These are phyloP conservation scores for Candida saitoana DNA, from an alignment of 805 yeast genomes.

Conservation along the genomic window DNA sequence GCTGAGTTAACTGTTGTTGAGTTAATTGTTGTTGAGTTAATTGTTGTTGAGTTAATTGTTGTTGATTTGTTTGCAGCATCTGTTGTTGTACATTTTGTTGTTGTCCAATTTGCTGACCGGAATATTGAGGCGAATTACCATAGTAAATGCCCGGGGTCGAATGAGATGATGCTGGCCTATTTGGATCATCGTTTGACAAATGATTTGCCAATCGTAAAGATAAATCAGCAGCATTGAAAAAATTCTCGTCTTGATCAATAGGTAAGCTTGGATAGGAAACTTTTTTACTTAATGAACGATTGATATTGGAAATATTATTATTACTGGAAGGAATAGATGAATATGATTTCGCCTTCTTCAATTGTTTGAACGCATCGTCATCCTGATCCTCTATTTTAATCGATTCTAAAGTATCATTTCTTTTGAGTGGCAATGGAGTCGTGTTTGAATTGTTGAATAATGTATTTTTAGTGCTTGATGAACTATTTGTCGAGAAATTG, in stretches of 20 bases:
- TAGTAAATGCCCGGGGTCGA: slow-evolving; percentile 14
- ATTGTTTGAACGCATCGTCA: slow-evolving; percentile 40
- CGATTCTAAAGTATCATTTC: slow-evolving; percentile 28
- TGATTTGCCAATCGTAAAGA: slow-evolving; percentile 22
- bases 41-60: background rate
- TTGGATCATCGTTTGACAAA: slow-evolving; percentile 8
- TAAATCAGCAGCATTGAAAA: slow-evolving; percentile 24
- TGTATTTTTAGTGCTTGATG: slow-evolving; percentile 6
- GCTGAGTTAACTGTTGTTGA: background rate
- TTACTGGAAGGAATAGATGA: slow-evolving; percentile 9
- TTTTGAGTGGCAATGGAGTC: slow-evolving; percentile 13
- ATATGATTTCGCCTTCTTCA: slow-evolving; percentile 34
- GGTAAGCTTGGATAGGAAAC: slow-evolving; percentile 2
- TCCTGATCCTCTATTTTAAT: slow-evolving; percentile 37
- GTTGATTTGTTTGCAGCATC: background rate
- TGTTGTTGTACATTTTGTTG: background rate
- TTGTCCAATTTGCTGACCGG: background rate
- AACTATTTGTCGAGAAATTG: slow-evolving; percentile 9
- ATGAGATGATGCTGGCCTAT: slow-evolving; percentile 4
- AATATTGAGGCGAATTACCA: slow-evolving; percentile 8
- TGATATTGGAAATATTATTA: background rate
- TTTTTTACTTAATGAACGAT: background rate
- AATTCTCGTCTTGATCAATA: slow-evolving; percentile 8
- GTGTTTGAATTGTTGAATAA: slow-evolving; percentile 2
- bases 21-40: background rate